phyloP scores from a whole-genome alignment of 2,329 filamentous ascomycete species.

The Aspergillus sp. region DNA sequence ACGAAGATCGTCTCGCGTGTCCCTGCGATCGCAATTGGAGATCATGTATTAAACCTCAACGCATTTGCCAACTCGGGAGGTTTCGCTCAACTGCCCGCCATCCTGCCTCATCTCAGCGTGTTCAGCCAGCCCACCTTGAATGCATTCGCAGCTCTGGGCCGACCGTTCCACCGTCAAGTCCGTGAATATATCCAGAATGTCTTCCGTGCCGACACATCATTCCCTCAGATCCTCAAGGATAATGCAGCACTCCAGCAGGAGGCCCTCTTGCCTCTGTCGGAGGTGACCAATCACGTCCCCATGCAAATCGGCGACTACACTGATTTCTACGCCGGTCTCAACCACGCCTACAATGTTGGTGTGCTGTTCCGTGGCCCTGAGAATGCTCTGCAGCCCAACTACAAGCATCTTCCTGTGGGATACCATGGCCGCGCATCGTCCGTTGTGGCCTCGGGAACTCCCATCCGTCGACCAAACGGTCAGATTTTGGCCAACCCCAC shows the following conservation, averaged over 20 bases:
- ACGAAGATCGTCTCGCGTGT: conserved; percentile 51
- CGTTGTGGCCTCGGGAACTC: conserved; percentile 69
- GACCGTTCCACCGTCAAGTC: conserved; percentile 63
- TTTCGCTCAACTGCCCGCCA: conserved; percentile 54
- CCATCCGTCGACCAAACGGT: conserved; percentile 67
- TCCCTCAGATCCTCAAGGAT: conserved; percentile 58
- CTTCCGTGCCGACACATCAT: conserved; percentile 55
- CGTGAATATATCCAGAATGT: conserved; percentile 65
- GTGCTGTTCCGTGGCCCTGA: conserved; percentile 67
- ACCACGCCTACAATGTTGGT: conserved; percentile 72
- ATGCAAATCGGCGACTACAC: conserved; percentile 80
- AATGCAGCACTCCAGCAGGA: conserved; percentile 55
- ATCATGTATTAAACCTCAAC: conserved; percentile 65
- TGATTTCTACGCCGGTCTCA: conserved; percentile 76
- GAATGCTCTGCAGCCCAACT: conserved; percentile 75
- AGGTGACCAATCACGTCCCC: conserved; percentile 64
- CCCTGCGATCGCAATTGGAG: conserved; percentile 67
- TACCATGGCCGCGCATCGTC: conserved; percentile 77
- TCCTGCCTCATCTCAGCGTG: conserved; percentile 55
- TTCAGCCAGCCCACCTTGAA: conserved; percentile 66
- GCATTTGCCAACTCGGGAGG: conserved; percentile 56
- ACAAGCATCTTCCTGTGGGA: conserved; percentile 73
- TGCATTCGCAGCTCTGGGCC: conserved; percentile 68
- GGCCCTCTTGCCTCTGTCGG: conserved; percentile 55
- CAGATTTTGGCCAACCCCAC: conserved; percentile 65